These are phyloP conservation scores for Pholiota molesta DNA, from an alignment of 768 basidiomycete species.

Conservation along the genomic window DNA sequence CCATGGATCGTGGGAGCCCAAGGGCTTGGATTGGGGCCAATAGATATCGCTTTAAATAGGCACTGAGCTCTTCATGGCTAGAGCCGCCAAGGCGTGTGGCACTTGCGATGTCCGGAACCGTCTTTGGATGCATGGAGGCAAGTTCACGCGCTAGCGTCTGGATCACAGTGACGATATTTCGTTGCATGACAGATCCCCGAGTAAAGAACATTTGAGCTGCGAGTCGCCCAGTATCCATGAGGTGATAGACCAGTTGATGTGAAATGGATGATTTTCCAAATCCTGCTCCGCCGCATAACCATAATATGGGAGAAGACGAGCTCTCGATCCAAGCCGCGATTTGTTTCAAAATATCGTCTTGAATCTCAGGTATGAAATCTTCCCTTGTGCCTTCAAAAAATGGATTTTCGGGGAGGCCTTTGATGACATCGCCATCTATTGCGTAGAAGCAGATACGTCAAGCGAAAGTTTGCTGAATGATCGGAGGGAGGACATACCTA, in stretches of 20 bases:
- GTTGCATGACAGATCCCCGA: not conserved
- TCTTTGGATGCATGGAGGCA: not conserved
- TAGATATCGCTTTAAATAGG: not conserved
- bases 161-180: constrained; percentile 3
- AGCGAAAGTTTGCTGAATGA: not conserved
- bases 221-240: constrained; percentile 1
- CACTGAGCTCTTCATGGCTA: constrained; percentile 1
- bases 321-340: not conserved
- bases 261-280: constrained; percentile 8
- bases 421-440: not conserved
- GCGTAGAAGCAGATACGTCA: not conserved
- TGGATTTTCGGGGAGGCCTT: not conserved
- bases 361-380: constrained; percentile 4
- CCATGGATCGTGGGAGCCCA: not conserved
- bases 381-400: constrained; percentile 2
- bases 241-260: constrained; percentile 6
- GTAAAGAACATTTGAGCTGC: constrained; percentile 7
- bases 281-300: constrained; percentile 1
- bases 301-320: not conserved
- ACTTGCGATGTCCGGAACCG: constrained; percentile 2
- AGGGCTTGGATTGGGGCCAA: constrained; percentile 1
- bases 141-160: constrained; percentile 3
- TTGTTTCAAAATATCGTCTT: not conserved
- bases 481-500: not conserved
- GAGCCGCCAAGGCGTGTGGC: not conserved